Percentiles rank a stretch among this genome's conserved stretches.
Evolutionary conservation across 1,139 yeast genomes (phyloP).

Genomic region (Meyerozyma sp.): DNA sequence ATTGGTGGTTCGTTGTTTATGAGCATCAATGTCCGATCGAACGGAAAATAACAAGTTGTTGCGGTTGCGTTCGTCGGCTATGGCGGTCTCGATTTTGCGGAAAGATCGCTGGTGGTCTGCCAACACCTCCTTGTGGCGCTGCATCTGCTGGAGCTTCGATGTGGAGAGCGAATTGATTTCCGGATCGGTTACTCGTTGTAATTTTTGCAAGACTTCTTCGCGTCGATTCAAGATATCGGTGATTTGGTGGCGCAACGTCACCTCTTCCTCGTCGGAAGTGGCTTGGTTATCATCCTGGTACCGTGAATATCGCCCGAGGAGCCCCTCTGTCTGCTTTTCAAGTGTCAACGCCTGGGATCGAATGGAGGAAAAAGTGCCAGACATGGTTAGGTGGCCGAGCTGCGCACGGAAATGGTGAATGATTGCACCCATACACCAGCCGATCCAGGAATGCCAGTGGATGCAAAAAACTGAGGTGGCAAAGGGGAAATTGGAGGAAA

Average conservation of each 20-base stretch:
- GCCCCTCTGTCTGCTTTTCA: conserved; percentile 51
- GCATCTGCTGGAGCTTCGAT: conserved; percentile 73
- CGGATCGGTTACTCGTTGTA: conserved; percentile 48
- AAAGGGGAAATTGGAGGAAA: background rate
- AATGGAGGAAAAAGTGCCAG: conserved; percentile 3
- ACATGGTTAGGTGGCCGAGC: background rate
- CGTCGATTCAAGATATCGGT: conserved; percentile 30
- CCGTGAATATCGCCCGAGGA: conserved; percentile 47
- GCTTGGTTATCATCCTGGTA: conserved; percentile 48
- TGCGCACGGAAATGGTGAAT: background rate
- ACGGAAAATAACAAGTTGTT: conserved; percentile 70
- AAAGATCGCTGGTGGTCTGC: conserved; percentile 66
- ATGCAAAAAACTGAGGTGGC: background rate
- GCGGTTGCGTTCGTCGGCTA: conserved; percentile 72
- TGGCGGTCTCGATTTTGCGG: conserved; percentile 50
- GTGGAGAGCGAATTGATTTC: conserved; percentile 54
- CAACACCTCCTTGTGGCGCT: conserved; percentile 74
- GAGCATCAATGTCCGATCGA: conserved; percentile 67
- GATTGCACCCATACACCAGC: background rate
- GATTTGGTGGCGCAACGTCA: conserved; percentile 34
- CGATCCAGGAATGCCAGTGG: background rate
- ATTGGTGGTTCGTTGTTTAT: conserved; percentile 33
- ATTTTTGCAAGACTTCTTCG: conserved; percentile 25
- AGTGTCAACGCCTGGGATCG: conserved; percentile 46
- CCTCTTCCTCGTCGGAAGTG: conserved; percentile 44